A percentile compares a stretch with the other conserved stretches of the same genome.
Conservation (phyloP, 495 filamentous ascomycete species). For the Tuber borchii region DNA sequence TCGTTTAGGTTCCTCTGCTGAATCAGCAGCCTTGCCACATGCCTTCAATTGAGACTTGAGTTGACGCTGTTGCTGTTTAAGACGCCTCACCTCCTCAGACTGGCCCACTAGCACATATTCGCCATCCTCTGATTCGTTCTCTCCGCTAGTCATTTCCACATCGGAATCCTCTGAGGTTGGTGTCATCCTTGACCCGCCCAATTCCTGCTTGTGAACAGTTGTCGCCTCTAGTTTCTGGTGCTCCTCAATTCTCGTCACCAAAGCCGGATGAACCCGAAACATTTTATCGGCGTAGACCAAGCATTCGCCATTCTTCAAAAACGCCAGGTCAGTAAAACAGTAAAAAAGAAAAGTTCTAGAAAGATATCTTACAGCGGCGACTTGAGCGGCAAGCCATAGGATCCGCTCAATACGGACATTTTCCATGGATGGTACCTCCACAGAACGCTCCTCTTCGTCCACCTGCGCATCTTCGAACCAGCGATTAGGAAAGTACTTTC, state of each 20-base stretch:
- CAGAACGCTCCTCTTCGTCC: constrained; percentile 69
- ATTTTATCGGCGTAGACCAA: constrained; percentile 17
- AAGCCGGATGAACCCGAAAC: constrained; percentile 27
- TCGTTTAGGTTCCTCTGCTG: constrained; percentile 12
- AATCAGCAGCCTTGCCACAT: constrained; percentile 1
- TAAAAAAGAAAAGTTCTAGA: neutral
- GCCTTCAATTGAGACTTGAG: constrained; percentile 27
- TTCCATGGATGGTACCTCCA: constrained; percentile 61
- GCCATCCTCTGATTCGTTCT: constrained; percentile 29
- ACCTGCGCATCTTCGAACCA: constrained; percentile 65
- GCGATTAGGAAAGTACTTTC: constrained; percentile 58
- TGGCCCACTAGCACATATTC: constrained; percentile 35
- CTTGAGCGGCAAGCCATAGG: constrained; percentile 60
- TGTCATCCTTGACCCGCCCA: constrained; percentile 3
- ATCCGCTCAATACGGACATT: constrained; percentile 65
- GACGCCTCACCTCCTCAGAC: constrained; percentile 28
- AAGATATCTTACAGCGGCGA: constrained; percentile 45
- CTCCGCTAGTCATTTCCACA: constrained; percentile 33
- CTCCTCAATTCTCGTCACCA: constrained; percentile 29
- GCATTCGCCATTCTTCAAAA: constrained; percentile 22
- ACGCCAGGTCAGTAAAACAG: neutral
- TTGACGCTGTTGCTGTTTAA: constrained; percentile 31
- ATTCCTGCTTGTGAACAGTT: constrained; percentile 4
- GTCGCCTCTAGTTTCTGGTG: constrained; percentile 1
- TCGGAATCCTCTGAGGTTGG: constrained; percentile 21